Conservation (phyloP, 768 basidiomycete species). For the Termitomyces sp. region DNA sequence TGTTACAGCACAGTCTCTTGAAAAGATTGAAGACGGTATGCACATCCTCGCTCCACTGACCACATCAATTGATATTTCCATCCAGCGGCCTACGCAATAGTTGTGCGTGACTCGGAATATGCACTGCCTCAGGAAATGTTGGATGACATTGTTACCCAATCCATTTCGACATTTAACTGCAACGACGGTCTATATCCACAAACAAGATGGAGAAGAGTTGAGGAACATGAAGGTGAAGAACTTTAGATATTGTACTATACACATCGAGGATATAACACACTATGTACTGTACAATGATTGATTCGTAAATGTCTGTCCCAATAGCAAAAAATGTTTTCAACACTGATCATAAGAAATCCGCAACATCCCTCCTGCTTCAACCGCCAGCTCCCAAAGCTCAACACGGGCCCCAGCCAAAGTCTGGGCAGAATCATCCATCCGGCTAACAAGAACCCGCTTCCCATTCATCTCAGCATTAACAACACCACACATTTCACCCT, state of each 20-base stretch:
- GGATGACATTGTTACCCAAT: slow-evolving; percentile 59
- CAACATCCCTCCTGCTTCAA: slow-evolving; percentile 16
- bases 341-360: slow-evolving; percentile 14
- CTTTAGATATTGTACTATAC: not conserved
- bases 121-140: slow-evolving; percentile 63
- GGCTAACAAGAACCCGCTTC: slow-evolving; percentile 8
- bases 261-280: not conserved
- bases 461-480: slow-evolving; percentile 24
- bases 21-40: slow-evolving; percentile 91
- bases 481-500: not conserved
- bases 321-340: not conserved
- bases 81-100: slow-evolving; percentile 67
- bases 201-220: slow-evolving; percentile 13
- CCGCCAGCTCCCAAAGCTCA: slow-evolving; percentile 19
- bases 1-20: slow-evolving; percentile 81
- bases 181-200: not conserved
- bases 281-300: not conserved
- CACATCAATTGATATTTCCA: not conserved
- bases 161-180: slow-evolving; percentile 28
- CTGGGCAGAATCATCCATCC: slow-evolving; percentile 7
- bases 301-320: not conserved
- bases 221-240: slow-evolving; percentile 16
- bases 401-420: slow-evolving; percentile 9
- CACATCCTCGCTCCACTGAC: slow-evolving; percentile 9
- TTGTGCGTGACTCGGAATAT: slow-evolving; percentile 68